phyloP scores from a whole-genome alignment of 495 filamentous ascomycete species.

The Lophiotrema nucula region DNA sequence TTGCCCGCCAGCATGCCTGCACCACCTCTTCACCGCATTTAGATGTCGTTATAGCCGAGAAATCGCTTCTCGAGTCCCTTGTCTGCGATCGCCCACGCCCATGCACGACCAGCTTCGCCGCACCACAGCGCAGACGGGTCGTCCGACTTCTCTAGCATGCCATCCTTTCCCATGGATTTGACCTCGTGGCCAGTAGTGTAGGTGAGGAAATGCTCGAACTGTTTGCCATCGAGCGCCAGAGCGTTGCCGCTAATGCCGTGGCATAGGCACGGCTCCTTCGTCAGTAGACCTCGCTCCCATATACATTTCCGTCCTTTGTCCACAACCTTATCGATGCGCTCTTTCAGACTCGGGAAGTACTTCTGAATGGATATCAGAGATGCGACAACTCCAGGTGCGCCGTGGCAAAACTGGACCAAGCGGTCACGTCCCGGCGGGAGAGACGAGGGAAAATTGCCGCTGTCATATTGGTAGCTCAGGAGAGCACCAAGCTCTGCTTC shows the following conservation, averaged over 20 bases:
- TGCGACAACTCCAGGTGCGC: constrained; percentile 59
- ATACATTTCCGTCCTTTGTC: constrained; percentile 48
- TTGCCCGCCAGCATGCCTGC: constrained; percentile 8
- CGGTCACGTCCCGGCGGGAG: constrained; percentile 47
- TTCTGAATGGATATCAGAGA: constrained; percentile 51
- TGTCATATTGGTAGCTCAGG: constrained; percentile 48
- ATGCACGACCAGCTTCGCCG: constrained; percentile 51
- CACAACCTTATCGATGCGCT: constrained; percentile 51
- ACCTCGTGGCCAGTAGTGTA: constrained; percentile 53
- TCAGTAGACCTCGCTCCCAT: constrained; percentile 54
- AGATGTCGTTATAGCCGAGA: constrained; percentile 50
- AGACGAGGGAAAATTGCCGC: constrained; percentile 45
- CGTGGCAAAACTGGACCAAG: constrained; percentile 67
- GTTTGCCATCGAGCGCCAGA: constrained; percentile 45
- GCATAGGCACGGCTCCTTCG: constrained; percentile 63
- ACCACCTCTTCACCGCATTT: constrained; percentile 17
- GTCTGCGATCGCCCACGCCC: constrained; percentile 50
- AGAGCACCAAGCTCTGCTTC: constrained; percentile 47
- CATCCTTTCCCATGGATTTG: constrained; percentile 48
- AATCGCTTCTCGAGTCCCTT: constrained; percentile 43
- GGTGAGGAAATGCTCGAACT: constrained; percentile 53
- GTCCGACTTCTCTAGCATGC: constrained; percentile 43
- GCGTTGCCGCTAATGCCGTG: constrained; percentile 66
- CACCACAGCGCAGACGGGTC: constrained; percentile 45
- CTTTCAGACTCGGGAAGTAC: constrained; percentile 50